Percentiles rank a stretch among this genome's conserved stretches.
Conservation (phyloP, 2,329 filamentous ascomycete genomes). For the Metarhizium anisopliae region DNA sequence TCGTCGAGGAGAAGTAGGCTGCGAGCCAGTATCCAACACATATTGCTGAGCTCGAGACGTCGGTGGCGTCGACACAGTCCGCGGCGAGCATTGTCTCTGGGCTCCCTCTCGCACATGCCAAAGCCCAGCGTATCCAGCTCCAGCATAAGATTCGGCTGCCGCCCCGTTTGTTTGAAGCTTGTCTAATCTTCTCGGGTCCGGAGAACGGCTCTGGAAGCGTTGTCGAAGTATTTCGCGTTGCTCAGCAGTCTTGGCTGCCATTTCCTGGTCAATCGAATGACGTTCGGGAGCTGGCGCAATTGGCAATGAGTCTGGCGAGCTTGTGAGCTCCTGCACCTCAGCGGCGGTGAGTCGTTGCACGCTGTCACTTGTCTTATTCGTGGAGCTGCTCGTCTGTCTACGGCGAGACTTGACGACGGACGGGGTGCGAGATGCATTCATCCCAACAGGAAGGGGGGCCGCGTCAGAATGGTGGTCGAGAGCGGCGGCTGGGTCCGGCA, state of each 20-base stretch:
- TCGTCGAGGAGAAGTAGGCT: slow-evolving; percentile 29
- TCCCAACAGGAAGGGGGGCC: background rate
- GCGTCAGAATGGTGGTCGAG: background rate
- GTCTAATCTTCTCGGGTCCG: background rate
- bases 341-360: slow-evolving; percentile 47
- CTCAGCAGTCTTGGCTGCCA: slow-evolving; percentile 16
- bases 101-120: slow-evolving; percentile 14
- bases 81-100: slow-evolving; percentile 24
- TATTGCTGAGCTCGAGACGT: slow-evolving; percentile 29
- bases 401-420: slow-evolving; percentile 7
- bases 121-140: background rate
- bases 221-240: slow-evolving; percentile 14
- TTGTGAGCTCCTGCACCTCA: slow-evolving; percentile 50
- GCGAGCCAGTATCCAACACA: slow-evolving; percentile 13
- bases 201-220: background rate
- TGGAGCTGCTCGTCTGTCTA: slow-evolving; percentile 20
- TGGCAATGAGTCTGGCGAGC: slow-evolving; percentile 49
- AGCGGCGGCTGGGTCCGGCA: background rate
- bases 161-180: slow-evolving; percentile 15
- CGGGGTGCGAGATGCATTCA: background rate
- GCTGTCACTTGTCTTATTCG: slow-evolving; percentile 28
- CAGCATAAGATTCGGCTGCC: slow-evolving; percentile 14
- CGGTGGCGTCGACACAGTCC: slow-evolving; percentile 45
- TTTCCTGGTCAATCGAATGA: slow-evolving; percentile 22
- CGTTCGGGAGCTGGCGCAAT: slow-evolving; percentile 32